Conservation (phyloP, 345 rosid species). For the Pugionium dolabratum region DNA sequence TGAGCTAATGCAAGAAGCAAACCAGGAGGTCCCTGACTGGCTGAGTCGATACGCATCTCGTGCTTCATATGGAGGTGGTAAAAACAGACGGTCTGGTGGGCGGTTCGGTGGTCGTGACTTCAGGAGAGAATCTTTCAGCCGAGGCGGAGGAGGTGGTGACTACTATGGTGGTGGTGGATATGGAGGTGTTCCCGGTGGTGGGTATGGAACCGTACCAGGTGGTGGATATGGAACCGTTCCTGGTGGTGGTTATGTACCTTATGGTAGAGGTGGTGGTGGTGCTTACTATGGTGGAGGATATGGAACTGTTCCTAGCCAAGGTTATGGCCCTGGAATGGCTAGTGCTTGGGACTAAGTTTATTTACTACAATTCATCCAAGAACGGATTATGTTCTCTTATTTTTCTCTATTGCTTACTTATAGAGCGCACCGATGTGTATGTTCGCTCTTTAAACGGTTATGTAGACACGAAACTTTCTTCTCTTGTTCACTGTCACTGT, state of each 20-base stretch:
- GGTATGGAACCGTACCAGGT: conserved; percentile 42
- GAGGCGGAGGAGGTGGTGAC: conserved; percentile 53
- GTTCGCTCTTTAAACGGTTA: conserved; percentile 35
- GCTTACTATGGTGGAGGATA: conserved; percentile 56
- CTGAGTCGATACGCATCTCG: conserved; percentile 78
- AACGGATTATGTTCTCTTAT: conserved; percentile 22
- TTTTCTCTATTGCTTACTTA: conserved; percentile 33
- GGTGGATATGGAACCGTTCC: conserved; percentile 45
- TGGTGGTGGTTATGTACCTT: conserved; percentile 35
- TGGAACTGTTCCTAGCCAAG: conserved; percentile 46
- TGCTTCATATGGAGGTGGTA: conserved; percentile 55
- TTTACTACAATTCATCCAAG: conserved; percentile 18
- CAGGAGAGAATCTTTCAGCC: conserved; percentile 61
- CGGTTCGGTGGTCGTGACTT: conserved; percentile 94
- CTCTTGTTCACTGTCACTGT: conserved; percentile 13
- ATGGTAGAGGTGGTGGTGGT: conserved; percentile 56
- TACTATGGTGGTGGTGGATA: conserved; percentile 61
- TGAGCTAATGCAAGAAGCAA: conserved; percentile 92
- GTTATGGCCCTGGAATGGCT: conserved; percentile 58
- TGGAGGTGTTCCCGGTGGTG: conserved; percentile 49
- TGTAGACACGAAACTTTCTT: conserved; percentile 29
- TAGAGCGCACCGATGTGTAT: conserved; percentile 38
- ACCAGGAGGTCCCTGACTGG: conserved; percentile 98
- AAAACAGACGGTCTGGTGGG: conserved; percentile 72
- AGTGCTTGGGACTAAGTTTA: conserved; percentile 78